phyloP scores from a whole-genome alignment of 768 basidiomycete genomes.

The Phaffia australis region DNA sequence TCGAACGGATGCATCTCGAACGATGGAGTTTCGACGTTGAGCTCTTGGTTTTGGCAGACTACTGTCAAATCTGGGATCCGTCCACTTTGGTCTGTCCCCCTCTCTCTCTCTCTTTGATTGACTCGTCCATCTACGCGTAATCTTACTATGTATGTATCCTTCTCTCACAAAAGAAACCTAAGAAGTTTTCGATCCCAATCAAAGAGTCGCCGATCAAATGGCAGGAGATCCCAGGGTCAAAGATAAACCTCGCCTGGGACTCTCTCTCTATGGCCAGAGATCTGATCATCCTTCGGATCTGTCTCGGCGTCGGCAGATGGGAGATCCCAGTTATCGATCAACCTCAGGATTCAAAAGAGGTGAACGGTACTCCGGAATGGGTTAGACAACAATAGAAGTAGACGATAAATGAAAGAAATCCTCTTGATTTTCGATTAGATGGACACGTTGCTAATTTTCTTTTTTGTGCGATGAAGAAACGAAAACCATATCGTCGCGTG shows the following conservation, averaged over 20 bases:
- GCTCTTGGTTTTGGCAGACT: constrained; percentile 62
- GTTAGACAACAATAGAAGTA: too few relatives aligned
- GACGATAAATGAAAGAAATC: too few relatives aligned
- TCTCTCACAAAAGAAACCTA: constrained; percentile 3
- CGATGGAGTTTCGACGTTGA: constrained; percentile 98
- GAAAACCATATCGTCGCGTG: too few relatives aligned
- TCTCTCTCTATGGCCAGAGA: constrained; percentile 83
- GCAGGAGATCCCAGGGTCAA: constrained; percentile 89
- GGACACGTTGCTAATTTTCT: too few relatives aligned
- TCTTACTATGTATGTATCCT: not conserved
- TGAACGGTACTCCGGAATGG: too few relatives aligned
- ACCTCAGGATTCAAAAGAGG: too few relatives aligned
- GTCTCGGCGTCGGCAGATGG: constrained; percentile 68
- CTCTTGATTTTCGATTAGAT: too few relatives aligned
- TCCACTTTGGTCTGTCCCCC: not conserved
- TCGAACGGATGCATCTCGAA: constrained; percentile 72
- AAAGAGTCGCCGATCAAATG: constrained; percentile 79
- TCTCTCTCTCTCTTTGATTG: not conserved
- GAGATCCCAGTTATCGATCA: constrained; percentile 7
- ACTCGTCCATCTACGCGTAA: not conserved
- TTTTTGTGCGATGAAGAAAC: too few relatives aligned
- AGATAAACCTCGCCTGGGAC: constrained; percentile 73
- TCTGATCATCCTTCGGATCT: constrained; percentile 68
- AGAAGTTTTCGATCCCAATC: constrained; percentile 49
- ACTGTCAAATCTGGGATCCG: not conserved